These are phyloP conservation scores for Radiomyces spectabilis DNA, from an alignment of 192 early-diverging fungal genomes.

Conservation along the genomic window DNA sequence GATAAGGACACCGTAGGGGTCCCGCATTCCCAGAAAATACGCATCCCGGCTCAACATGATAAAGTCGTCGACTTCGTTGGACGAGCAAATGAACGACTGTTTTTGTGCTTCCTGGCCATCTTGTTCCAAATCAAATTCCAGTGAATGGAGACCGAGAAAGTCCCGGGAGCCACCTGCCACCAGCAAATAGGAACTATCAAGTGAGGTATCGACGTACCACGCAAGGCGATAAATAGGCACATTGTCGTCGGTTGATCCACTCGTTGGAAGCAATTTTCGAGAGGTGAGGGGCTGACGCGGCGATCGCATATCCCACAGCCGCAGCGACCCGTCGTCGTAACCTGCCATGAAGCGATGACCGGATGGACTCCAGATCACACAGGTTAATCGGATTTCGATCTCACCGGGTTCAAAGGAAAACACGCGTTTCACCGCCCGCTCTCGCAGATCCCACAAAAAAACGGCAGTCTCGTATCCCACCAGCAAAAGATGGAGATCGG, in stretches of 20 bases:
- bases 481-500: slow-evolving; percentile 40
- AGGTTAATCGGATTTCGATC: slow-evolving; percentile 15
- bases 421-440: slow-evolving; percentile 20
- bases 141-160: slow-evolving; percentile 33
- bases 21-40: slow-evolving; percentile 23
- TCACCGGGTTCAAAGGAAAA: too few relatives aligned
- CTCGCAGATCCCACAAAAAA: slow-evolving; percentile 42
- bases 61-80: slow-evolving; percentile 35
- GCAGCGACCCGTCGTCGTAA: slow-evolving; percentile 34
- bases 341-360: slow-evolving; percentile 39
- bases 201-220: slow-evolving; percentile 28
- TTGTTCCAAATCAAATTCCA: slow-evolving; percentile 28
- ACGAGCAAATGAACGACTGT: slow-evolving; percentile 29
- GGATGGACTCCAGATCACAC: slow-evolving; percentile 39
- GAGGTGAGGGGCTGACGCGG: slow-evolving; percentile 18
- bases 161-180: slow-evolving; percentile 36
- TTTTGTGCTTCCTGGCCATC: slow-evolving; percentile 25
- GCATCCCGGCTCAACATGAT: slow-evolving; percentile 26
- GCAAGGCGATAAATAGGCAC: slow-evolving; percentile 39
- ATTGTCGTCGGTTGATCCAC: slow-evolving; percentile 11
- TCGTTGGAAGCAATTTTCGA: slow-evolving; percentile 19
- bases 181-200: slow-evolving; percentile 29
- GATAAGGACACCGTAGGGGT: slow-evolving; percentile 32
- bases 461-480: slow-evolving; percentile 43
- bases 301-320: slow-evolving; percentile 36